A percentile compares a stretch with the other conserved stretches of the same genome.
Evolutionary conservation across 805 yeast species (phyloP).

Genomic region (Wickerhamiella azyma): DNA sequence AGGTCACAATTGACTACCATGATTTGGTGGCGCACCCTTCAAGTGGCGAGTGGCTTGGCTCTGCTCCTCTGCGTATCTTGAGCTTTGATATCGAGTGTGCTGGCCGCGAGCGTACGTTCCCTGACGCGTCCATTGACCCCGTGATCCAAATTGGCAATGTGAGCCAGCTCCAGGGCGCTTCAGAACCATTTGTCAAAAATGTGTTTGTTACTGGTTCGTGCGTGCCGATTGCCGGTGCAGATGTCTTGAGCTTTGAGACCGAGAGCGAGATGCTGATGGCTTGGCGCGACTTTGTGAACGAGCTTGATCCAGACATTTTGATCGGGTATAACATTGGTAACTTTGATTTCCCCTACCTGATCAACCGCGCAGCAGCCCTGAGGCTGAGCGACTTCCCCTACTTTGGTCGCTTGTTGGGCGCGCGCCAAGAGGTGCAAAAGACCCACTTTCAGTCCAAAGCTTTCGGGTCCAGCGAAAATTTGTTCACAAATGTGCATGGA

Average conservation of each 20-base stretch:
- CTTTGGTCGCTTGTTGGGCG: conserved; percentile 61
- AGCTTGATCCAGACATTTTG: conserved; percentile 87
- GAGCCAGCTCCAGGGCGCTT: conserved; percentile 67
- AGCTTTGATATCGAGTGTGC: conserved; percentile 98
- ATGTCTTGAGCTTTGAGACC: conserved; percentile 57
- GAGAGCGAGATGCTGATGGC: conserved; percentile 72
- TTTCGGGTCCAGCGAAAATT: conserved; percentile 89
- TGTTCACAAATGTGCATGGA: conserved; percentile 85
- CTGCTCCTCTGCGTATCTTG: conserved; percentile 85
- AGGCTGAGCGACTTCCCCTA: conserved; percentile 58
- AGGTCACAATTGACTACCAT: conserved; percentile 52
- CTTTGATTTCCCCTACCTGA: conserved; percentile 85
- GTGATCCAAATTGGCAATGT: conserved; percentile 97
- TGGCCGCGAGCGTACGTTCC: conserved; percentile 92
- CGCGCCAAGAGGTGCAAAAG: conserved; percentile 67
- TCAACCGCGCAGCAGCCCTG: conserved; percentile 74
- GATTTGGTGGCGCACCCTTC: conserved; percentile 69
- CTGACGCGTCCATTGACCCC: conserved; percentile 86
- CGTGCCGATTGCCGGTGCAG: conserved; percentile 86
- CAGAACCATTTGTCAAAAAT: conserved; percentile 82
- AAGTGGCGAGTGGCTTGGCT: conserved; percentile 85
- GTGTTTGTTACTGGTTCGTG: conserved; percentile 90
- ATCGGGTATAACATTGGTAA: conserved; percentile 93
- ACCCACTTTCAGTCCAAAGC: conserved; percentile 86
- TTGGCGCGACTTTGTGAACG: conserved; percentile 78